A percentile compares a stretch with the other conserved stretches of the same genome.
These are phyloP conservation scores for Clathrus columnatus DNA, from an alignment of 768 basidiomycete species.

Conservation along the genomic window DNA sequence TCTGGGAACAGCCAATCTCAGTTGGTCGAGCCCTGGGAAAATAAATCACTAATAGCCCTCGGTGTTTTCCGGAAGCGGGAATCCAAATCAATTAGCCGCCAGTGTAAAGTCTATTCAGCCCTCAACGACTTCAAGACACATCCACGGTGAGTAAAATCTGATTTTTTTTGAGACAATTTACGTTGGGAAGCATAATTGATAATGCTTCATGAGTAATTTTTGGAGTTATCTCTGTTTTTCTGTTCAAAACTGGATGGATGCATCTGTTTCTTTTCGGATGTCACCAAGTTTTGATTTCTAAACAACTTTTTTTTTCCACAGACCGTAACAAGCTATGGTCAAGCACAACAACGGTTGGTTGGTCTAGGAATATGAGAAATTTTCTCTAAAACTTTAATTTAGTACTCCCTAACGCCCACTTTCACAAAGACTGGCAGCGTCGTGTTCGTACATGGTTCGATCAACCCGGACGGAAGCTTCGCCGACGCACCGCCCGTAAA, in stretches of 20 bases:
- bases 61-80: neutral
- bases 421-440: constrained; percentile 99
- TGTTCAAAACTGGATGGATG: constrained; percentile 14
- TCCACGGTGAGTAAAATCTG: constrained; percentile 6
- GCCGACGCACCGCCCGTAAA: constrained; percentile 87
- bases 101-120: constrained; percentile 3
- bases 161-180: neutral
- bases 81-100: neutral
- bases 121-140: constrained; percentile 9
- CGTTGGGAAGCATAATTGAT: neutral
- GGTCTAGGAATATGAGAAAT: neutral
- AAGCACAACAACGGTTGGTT: constrained; percentile 68
- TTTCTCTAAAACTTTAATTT: neutral
- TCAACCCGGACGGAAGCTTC: constrained; percentile 96
- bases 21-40: neutral
- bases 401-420: constrained; percentile 92
- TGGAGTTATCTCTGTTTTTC: neutral
- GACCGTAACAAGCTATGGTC: constrained; percentile 51
- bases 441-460: constrained; percentile 97
- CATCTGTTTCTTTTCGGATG: constrained; percentile 10
- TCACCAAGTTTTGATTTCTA: neutral
- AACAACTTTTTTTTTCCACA: constrained; percentile 17
- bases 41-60: neutral
- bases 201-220: neutral
- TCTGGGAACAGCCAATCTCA: no score